Base-by-base conservation (phyloP, 2,329 filamentous ascomycete genomes). In the Aspergillus costaricaensis region DNA sequence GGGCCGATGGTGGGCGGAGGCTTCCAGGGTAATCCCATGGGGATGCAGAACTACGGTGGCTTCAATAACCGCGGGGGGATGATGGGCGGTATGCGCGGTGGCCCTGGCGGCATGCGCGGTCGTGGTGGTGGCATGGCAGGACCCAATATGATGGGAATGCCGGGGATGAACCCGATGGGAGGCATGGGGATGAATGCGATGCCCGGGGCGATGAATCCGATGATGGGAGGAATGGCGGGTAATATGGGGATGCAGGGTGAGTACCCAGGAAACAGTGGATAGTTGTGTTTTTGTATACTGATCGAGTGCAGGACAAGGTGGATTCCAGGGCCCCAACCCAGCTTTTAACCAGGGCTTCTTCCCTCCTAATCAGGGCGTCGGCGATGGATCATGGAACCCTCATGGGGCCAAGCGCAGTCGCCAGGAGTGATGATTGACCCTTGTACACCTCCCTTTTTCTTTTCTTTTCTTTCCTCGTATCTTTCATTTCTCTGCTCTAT, bases 391-490 rank as follows among this genome's bases (percentile, higher is more conserved):
- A 76, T 91, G 90, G 82, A 94, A 94, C 70, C 91, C 91, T 5
- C 91, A 94, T 67, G 90, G 90, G 30, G 87, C 88, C 3, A 95
- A 95, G 79, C 83, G 91, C 66, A 88, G 90, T 66, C 85, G 91
- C 64, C 90, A 90, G 62, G 91, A 93, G 68, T 86, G 78, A 71
- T 55, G 17, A 19, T 19, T 44, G 5, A 17, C 39, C 17, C 62
- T 51, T 63, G 44, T 66, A 62, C 27, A 30, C 32, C 32, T 54
- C 3, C 10, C 12, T 14, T 30, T 25, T 25, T 54, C 17, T 9
- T 38, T 17, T 19, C 32, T 36, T 47, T 10, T 25, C 54, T 57
- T 43, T 32, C 59, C 49, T 61, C 21, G 25, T 30, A 30, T 30
- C 4, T 12, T 12, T 12, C 10, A 32, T 36, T 30, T 30, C 27